Evolutionary conservation across 345 rosid genomes (phyloP), one percentile per base, ranked within the genome.

Genomic region (Microcos paniculata): DNA sequence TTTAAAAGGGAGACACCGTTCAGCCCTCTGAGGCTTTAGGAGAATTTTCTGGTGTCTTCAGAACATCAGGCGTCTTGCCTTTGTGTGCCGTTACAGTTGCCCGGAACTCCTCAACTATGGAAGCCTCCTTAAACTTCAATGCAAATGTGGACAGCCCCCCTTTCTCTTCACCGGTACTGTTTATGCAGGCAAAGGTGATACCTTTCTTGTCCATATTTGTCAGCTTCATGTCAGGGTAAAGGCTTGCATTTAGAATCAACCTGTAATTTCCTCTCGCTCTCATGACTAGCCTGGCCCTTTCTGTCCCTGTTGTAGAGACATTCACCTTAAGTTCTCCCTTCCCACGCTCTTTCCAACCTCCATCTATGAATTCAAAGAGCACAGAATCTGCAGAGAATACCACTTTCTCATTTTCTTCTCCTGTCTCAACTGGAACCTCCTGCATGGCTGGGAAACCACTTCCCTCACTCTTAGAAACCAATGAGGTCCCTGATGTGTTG

Each of bases 281-380:
- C 99, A 96, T 96, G 6, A 96, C 79, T 26, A 96, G 74, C 68
- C 99, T 90, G 56, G 91, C 93, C 79, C 74, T 90, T 74, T 86
- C 90, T 4, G 81, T 12, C 19, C 83, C 96, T 6, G 79, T 31
- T 53, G 90, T 84, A 1, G 90, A 85, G 9, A 93, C 91, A 46
- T 96, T 94, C 77, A 96, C 94, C 84, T 90, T 96, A 61, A 93
- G 76, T 72, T 88, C 99, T 78, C 99, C 98, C 86, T 96, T 94
- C 8, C 99, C 99, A 16, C 99, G 97, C 82, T 96, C 99, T 88
- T 92, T 96, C 99, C 99, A 96, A 48, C 82, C 79, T 28, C 92
- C 90, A 71, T 90, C 91, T 8, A 82, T 63, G 77, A 68, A 96
- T 72, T 96, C 99, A 76, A 91, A 96, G 81, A 92, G 72, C 33